These are phyloP conservation scores for Suillus spraguei DNA, from an alignment of 768 basidiomycete genomes.

Conservation along the genomic window DNA sequence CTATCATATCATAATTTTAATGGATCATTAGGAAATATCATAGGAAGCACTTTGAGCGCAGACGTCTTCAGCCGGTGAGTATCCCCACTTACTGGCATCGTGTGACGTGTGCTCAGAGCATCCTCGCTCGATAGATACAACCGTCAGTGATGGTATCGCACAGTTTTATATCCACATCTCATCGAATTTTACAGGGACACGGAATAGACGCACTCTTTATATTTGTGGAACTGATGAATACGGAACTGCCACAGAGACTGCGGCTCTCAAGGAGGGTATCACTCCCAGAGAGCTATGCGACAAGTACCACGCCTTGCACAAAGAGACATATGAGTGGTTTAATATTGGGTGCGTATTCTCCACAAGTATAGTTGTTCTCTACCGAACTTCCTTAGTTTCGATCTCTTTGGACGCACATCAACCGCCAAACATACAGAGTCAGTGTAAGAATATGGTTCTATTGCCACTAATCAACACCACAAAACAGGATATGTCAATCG, in stretches of 20 bases:
- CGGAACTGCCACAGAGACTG: conserved; percentile 99
- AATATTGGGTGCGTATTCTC: conserved; percentile 72
- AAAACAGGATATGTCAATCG: conserved; percentile 80
- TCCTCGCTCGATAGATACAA: conserved; percentile 49
- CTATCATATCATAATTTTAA: conserved; percentile 10
- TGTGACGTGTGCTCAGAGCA: conserved; percentile 6
- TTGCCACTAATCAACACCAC: not conserved
- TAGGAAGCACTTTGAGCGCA: conserved; percentile 94
- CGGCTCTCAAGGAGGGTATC: conserved; percentile 86
- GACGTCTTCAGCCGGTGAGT: conserved; percentile 94
- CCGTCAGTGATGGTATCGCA: conserved; percentile 42
- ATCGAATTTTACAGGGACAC: conserved; percentile 44
- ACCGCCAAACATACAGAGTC: conserved; percentile 89
- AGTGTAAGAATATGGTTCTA: conserved; percentile 20
- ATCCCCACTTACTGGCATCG: not conserved
- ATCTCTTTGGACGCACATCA: conserved; percentile 95
- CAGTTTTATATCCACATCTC: conserved; percentile 24
- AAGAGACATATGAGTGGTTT: conserved; percentile 97
- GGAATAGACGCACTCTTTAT: conserved; percentile 89
- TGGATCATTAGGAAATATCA: conserved; percentile 68
- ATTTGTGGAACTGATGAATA: conserved; percentile 99
- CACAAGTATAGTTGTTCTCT: not conserved
- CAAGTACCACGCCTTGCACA: conserved; percentile 88
- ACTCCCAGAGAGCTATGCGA: conserved; percentile 83
- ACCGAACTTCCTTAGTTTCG: conserved; percentile 61